Evolutionary conservation across 2,329 filamentous ascomycete genomes (phyloP), one percentile per base, ranked within the genome.

Genomic region (Colletotrichum cuscutae): DNA sequence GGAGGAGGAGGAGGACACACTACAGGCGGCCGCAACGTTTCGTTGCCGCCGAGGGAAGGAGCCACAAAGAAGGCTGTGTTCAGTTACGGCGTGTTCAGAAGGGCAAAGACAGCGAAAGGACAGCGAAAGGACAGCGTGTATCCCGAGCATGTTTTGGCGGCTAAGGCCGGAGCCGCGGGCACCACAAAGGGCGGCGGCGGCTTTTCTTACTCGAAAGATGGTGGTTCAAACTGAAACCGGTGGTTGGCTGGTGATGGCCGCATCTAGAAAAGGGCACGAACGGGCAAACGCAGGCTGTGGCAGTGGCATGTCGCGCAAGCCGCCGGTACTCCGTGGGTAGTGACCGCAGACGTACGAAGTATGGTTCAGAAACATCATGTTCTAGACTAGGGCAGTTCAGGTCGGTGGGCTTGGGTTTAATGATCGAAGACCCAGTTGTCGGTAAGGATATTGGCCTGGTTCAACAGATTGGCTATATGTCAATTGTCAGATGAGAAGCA

Each of bases 161-260:
- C 66, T 65, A 60, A 60, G 54, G 58, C 70, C 46, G 70, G 65
- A 69, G 54, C 59, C 65, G 59, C 69, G 19, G 57, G 57, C 56
- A n/a, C 1, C 30, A 49, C 42, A 30, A 35, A 46, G 54, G 58
- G n/a, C 32, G 57, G 28, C 13, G n/a, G 35, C 53, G 54, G 46
- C 57, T 64, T 68, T 35, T 52, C 54, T 11, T 32, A 9, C 30
- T 32, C 32, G 3, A 32, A 32, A 42, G 65, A 65, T 37, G 49
- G 46, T 53, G 63, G 63, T 60, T 60, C 65, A 65, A 49, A 61
- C 70, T 65, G 65, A 72, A 65, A 70, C 70, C 60, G 6, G 56
- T 42, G 58, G 63, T 65, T 65, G 52, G 61, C 53, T 28, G 26
- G 60, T 60, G 59, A 60, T 42, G 65, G 26, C 52, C 67, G 35